Base-by-base conservation (phyloP, 495 filamentous ascomycete species). In the Antarctomyces pellizariae region DNA sequence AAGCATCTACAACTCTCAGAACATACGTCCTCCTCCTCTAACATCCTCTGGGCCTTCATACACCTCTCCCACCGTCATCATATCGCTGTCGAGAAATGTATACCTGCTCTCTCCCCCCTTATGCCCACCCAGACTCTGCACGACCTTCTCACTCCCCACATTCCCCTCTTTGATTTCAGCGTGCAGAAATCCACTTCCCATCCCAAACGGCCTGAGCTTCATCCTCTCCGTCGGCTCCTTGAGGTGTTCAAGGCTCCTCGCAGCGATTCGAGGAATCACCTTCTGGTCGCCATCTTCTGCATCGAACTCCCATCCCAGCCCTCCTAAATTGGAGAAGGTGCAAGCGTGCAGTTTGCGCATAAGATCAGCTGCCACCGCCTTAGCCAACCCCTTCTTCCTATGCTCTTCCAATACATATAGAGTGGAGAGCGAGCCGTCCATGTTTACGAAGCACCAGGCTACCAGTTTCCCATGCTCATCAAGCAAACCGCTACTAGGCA, bases 331-430 rank as follows among this genome's bases (percentile, higher is more conserved):
- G n/a, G n/a, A n/a, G n/a, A n/a, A n/a, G n/a, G n/a, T n/a, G n/a
- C n/a, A n/a, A n/a, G n/a, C n/a, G n/a, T n/a, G n/a, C 13, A 42
- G 18, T 1, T 20, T 11, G 5, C 13, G 3, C 7, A 50, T 17
- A 0, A 55, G 34, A 27, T 53, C 42, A 16, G 34, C 36, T 1
- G 47, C 47, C 25, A 62, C 46, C 8, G 31, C 15, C 20, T 44
- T 38, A 12, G 54, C 57, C 2, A 64, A 31, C 1, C 57, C 56
- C 15, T 34, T 37, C 0, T 57, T 54, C 1, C 60, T 42, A 44
- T 63, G 48, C 24, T 43, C 52, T 16, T 46, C 40, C 27, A 61
- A 49, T 24, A 64, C 59, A 39, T 62, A 54, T 30, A 67, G 26
- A 5, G 54, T 56, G 4, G 50, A 43, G 23, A 64, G 29, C 4